Base-by-base conservation (phyloP, 2,329 filamentous ascomycete genomes). In the Trichoderma simmonsii region DNA sequence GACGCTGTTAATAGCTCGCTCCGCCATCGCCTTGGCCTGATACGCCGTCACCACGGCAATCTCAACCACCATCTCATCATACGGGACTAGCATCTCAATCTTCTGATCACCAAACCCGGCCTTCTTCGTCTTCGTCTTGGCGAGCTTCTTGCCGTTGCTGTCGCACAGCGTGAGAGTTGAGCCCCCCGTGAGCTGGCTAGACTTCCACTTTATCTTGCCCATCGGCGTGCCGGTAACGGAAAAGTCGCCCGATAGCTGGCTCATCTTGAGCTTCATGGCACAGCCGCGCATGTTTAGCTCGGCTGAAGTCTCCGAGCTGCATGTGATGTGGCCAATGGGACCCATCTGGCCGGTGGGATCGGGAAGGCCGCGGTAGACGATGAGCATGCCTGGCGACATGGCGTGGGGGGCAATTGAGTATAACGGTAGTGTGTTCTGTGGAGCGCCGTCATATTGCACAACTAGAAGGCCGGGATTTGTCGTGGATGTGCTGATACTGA, bases 201-300 rank as follows among this genome's bases (percentile, higher is more conserved):
- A 11, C 36, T 66, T 71, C 69, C 69, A 66, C 26, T 57, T 71
- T 24, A 70, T 30, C 12, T 6, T 32, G 21, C 68, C 68, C n/a
- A 54, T 63, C 7, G 68, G 68, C 28, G 28, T 63, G 39, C 59
- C 59, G 15, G 28, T 70, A 21, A 63, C 43, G 15, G 57, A 28
- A 56, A 63, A 63, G 30, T 60, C 34, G 48, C 28, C 26, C 6
- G 60, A 30, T 36, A 59, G 26, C 15, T 60, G 61, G 59, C 26
- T 36, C 68, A 70, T 56, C 15, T 71, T 70, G 18, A 36, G 28
- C n/a, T 18, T 63, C 30, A 63, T 63, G 21, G 26, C 24, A 18
- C 43, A 56, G 9, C 57, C 59, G 24, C 59, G 68, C 39, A 70
- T 14, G 28, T 26, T 36, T 8, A 70, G 28, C 18, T 70, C 43